Percentiles rank a stretch among this genome's conserved stretches.
Conservation (phyloP, 257 asterid genomes). For the Fraxinus cuspidata region DNA sequence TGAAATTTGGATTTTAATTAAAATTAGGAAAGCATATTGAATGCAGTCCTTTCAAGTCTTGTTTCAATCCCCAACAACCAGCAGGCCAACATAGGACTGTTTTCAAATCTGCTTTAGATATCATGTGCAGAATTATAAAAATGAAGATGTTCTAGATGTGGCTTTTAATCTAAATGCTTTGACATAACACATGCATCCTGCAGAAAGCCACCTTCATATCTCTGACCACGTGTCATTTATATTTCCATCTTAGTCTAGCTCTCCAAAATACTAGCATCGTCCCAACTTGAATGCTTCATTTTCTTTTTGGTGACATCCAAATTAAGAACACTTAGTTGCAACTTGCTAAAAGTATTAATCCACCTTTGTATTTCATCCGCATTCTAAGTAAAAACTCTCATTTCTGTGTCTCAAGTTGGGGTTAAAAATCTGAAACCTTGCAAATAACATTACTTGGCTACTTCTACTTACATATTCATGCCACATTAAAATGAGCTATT, state of each 20-base stretch:
- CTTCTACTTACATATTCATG: neutral
- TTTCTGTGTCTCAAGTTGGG: neutral
- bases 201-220: neutral
- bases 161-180: neutral
- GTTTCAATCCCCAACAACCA: too few relatives aligned
- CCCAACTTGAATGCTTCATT: neutral
- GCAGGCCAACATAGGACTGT: too few relatives aligned
- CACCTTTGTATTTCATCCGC: neutral
- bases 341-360: neutral
- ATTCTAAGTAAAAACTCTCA: neutral
- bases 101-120: too few relatives aligned
- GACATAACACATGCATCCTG: neutral
- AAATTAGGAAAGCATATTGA: neutral
- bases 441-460: neutral
- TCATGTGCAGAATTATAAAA: neutral
- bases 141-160: neutral
- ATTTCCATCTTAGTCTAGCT: neutral
- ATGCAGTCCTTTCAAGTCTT: neutral
- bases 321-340: neutral
- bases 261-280: neutral
- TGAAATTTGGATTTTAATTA: neutral
- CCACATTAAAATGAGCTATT: neutral
- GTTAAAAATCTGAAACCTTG: neutral
- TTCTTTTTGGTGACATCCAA: neutral
- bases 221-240: too few relatives aligned